Conservation (phyloP, 2,329 filamentous ascomycete genomes). For the Zasmidium cellare region DNA sequence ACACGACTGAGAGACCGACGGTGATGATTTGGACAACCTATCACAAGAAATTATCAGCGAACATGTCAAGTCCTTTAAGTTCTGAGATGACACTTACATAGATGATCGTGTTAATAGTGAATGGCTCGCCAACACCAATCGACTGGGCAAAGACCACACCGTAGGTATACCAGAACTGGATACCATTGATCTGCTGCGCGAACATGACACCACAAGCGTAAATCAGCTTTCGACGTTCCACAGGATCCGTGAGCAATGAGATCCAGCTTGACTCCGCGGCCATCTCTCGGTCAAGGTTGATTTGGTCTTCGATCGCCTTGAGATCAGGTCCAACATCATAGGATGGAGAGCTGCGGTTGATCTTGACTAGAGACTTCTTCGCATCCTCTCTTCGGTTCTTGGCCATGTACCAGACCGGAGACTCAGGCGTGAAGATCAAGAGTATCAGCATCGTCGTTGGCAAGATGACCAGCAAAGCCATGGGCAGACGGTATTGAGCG, state of each 20-base stretch:
- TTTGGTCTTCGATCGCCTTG: slow-evolving; percentile 19
- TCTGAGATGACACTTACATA: slow-evolving; percentile 5
- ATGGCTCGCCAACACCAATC: slow-evolving; percentile 25
- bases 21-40: slow-evolving; percentile 21
- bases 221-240: slow-evolving; percentile 50
- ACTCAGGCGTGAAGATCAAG: slow-evolving; percentile 20
- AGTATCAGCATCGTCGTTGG: slow-evolving; percentile 25
- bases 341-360: slow-evolving; percentile 17
- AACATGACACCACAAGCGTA: slow-evolving; percentile 47
- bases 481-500: slow-evolving; percentile 21
- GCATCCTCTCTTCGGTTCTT: slow-evolving; percentile 17
- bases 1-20: slow-evolving; percentile 21
- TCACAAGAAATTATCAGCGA: neutral
- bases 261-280: slow-evolving; percentile 40
- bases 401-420: slow-evolving; percentile 23
- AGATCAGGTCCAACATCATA: slow-evolving; percentile 19
- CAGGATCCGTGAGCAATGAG: slow-evolving; percentile 44
- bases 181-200: slow-evolving; percentile 53
- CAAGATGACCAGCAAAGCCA: slow-evolving; percentile 15
- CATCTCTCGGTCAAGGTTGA: slow-evolving; percentile 19
- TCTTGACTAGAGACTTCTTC: slow-evolving; percentile 18
- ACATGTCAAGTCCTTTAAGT: neutral
- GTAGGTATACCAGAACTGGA: slow-evolving; percentile 39
- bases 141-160: slow-evolving; percentile 24
- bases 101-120: slow-evolving; percentile 26